Evolutionary conservation across 768 basidiomycete genomes (phyloP).

Genomic region (Leccinum uliginosum): DNA sequence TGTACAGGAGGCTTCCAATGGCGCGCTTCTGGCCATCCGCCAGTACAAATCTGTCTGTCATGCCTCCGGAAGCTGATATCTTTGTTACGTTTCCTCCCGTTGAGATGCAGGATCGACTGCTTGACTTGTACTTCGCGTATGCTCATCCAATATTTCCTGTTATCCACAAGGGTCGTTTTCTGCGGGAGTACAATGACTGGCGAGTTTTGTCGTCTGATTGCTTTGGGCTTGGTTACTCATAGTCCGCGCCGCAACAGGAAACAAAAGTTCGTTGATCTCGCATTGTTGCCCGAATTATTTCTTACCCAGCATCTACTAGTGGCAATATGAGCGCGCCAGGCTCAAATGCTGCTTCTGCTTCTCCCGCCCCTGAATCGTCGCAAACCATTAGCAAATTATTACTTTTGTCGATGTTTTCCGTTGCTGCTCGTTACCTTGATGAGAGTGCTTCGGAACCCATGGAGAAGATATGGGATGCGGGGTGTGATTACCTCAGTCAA

Average conservation of each 20-base stretch:
- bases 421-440: conserved; percentile 70
- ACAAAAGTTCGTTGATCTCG: conserved; percentile 14
- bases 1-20: conserved; percentile 64
- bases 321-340: conserved; percentile 34
- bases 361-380: conserved; percentile 40
- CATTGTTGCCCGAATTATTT: neutral
- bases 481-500: conserved; percentile 56
- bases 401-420: conserved; percentile 76
- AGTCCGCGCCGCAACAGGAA: conserved; percentile 19
- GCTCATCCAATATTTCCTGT: conserved; percentile 83
- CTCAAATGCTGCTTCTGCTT: conserved; percentile 9
- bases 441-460: conserved; percentile 40
- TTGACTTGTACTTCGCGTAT: conserved; percentile 77
- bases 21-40: conserved; percentile 69
- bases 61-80: conserved; percentile 41
- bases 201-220: conserved; percentile 22
- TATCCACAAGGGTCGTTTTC: conserved; percentile 67
- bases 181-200: conserved; percentile 58
- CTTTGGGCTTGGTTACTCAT: conserved; percentile 3
- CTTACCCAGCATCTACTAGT: conserved; percentile 26
- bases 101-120: conserved; percentile 59
- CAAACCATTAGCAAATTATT: conserved; percentile 66
- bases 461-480: conserved; percentile 69
- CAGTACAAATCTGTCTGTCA: conserved; percentile 34
- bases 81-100: conserved; percentile 54